Conservation (phyloP, 305 asterid species). For the Fraxinus sp. region DNA sequence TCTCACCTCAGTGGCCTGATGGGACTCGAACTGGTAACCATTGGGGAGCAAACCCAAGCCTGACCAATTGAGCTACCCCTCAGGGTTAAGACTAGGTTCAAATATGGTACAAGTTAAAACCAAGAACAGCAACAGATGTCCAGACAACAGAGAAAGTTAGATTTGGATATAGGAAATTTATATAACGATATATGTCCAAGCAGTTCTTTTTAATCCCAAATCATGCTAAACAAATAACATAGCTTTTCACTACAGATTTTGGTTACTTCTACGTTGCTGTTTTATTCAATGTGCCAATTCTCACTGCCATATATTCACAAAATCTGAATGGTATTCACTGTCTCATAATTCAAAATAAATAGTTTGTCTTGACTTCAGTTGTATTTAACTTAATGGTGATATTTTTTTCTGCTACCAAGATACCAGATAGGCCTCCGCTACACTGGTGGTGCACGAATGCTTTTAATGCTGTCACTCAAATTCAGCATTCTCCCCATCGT, state of each 20-base stretch:
- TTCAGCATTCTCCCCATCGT: conserved; percentile 70
- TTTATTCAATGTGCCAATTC: neutral
- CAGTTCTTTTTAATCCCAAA: neutral
- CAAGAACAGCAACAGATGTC: conserved; percentile 1
- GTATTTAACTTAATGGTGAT: conserved; percentile 9
- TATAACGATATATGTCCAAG: neutral
- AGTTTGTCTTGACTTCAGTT: conserved; percentile 8
- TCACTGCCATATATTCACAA: neutral
- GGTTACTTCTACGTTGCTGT: conserved; percentile 5
- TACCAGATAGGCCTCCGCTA: conserved; percentile 93
- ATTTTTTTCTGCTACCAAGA: conserved; percentile 41
- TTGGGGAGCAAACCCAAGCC: no score
- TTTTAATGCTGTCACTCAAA: conserved; percentile 70
- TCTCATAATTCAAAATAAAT: conserved; percentile 2
- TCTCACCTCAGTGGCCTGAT: no score
- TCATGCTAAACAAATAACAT: neutral
- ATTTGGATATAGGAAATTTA: conserved; percentile 1
- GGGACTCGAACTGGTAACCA: no score
- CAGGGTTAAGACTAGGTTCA: neutral
- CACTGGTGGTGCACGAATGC: conserved; percentile 98
- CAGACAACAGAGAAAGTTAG: conserved; percentile 2
- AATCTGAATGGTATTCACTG: conserved; percentile 8
- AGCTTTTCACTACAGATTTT: neutral
- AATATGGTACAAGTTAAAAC: neutral
- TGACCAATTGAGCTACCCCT: no score